A percentile compares a stretch with the other conserved stretches of the same genome.
Evolutionary conservation across 257 asterid species (phyloP).

Genomic region (Solanum pimpinellifolium): DNA sequence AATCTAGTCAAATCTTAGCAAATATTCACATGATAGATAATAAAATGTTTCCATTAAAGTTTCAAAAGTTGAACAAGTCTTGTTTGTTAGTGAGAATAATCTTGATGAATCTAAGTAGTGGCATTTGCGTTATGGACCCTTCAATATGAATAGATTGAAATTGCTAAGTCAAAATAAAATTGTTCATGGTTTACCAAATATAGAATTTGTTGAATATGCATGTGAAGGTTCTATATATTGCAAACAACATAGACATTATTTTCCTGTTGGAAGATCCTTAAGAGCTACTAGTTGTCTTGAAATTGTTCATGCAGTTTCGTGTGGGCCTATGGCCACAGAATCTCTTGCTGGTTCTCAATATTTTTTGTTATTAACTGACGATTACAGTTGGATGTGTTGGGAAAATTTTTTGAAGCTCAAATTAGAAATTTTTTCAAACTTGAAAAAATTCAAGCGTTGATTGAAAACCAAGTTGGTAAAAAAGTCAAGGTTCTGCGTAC

Average conservation of each 20-base stretch:
- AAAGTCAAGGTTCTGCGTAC: neutral
- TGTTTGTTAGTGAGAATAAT: neutral
- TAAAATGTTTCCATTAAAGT: neutral
- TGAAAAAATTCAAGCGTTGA: neutral
- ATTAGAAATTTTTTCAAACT: neutral
- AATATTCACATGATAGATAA: neutral
- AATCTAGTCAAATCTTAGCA: neutral
- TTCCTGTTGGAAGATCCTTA: neutral
- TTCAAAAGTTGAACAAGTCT: neutral
- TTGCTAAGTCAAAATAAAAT: neutral
- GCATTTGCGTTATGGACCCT: neutral
- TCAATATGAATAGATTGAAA: neutral
- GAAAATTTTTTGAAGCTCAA: neutral
- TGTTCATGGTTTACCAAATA: neutral
- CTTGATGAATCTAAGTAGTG: neutral
- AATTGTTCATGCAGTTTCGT: neutral
- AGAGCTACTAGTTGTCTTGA: neutral
- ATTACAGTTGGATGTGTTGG: neutral
- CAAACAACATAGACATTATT: neutral
- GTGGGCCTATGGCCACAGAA: neutral
- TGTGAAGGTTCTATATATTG: neutral
- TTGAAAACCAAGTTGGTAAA: neutral
- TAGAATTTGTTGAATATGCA: neutral
- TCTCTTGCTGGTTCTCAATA: neutral
- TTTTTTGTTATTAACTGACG: neutral